Conservation (phyloP, 176 grass and related monocot genomes). For the Triticum monococcum region DNA sequence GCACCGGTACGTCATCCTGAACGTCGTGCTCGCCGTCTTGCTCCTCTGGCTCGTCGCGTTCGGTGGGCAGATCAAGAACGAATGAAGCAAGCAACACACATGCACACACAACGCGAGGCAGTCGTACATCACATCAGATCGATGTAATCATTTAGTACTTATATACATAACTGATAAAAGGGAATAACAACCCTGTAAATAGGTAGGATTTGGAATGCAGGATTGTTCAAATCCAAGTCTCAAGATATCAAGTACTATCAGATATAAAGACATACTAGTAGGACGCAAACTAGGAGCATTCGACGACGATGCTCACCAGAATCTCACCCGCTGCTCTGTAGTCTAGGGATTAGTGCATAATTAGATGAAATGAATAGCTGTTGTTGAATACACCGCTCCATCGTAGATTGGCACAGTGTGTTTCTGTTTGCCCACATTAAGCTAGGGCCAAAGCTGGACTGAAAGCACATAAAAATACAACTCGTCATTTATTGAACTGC, state of each 20-base stretch:
- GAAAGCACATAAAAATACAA: too few species aligned
- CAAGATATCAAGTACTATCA: background rate
- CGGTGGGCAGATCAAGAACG: constrained; percentile 12
- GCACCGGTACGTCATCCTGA: constrained; percentile 45
- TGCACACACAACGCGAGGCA: background rate
- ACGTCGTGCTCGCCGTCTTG: constrained; percentile 51
- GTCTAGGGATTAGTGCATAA: too few species aligned
- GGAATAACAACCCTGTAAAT: background rate
- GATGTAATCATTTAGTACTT: background rate
- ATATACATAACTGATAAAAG: background rate
- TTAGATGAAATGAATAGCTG: too few species aligned
- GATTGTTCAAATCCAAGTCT: background rate
- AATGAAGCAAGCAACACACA: background rate
- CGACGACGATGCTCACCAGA: too few species aligned
- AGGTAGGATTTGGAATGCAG: background rate
- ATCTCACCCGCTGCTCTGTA: too few species aligned
- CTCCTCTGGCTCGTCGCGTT: constrained; percentile 52
- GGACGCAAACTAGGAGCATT: too few species aligned
- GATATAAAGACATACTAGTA: too few species aligned
- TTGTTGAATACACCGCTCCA: too few species aligned
- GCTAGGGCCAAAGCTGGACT: too few species aligned
- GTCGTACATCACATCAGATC: background rate
- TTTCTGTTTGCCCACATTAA: too few species aligned
- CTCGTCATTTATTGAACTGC: too few species aligned
- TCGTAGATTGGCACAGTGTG: too few species aligned